Percentiles rank a stretch among this genome's conserved stretches.
Evolutionary conservation across 2,329 filamentous ascomycete genomes (phyloP).

Genomic region (Rhynchosporium graminicola): DNA sequence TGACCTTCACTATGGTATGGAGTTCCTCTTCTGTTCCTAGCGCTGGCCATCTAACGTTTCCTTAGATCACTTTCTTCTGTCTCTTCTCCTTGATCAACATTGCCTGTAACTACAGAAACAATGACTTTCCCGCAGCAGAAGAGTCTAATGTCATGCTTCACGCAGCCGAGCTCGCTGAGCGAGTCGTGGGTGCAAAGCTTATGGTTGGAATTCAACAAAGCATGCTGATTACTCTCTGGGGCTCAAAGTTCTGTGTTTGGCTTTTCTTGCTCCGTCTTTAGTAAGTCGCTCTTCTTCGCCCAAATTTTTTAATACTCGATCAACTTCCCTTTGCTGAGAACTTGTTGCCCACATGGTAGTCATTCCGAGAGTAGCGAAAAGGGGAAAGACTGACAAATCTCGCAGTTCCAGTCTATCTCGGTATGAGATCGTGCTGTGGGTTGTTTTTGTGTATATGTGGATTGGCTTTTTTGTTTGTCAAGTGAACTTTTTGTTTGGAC

Average conservation of each 20-base stretch:
- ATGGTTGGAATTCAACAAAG: slow-evolving; percentile 51
- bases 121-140: slow-evolving; percentile 43
- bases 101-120: slow-evolving; percentile 40
- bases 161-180: slow-evolving; percentile 44
- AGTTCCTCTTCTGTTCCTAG: background rate
- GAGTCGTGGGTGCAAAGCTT: slow-evolving; percentile 51
- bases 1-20: slow-evolving; percentile 43
- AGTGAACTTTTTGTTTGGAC: slow-evolving; percentile 42
- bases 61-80: slow-evolving; percentile 41
- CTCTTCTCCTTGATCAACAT: slow-evolving; percentile 43
- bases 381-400: background rate
- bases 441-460: slow-evolving; percentile 49
- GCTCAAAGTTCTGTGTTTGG: slow-evolving; percentile 54
- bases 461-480: slow-evolving; percentile 46
- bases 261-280: slow-evolving; percentile 43
- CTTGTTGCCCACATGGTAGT: background rate
- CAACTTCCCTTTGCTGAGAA: background rate
- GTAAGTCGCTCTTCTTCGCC: slow-evolving; percentile 22
- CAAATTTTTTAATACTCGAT: background rate
- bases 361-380: background rate
- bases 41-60: slow-evolving; percentile 8
- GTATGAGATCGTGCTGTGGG: slow-evolving; percentile 44
- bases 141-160: slow-evolving; percentile 39
- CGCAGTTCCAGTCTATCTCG: slow-evolving; percentile 23
- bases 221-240: slow-evolving; percentile 52